Percentiles rank a stretch among this genome's conserved stretches.
Evolutionary conservation across 83 land plant species (phyloP).

Genomic region (Thuja plicata): DNA sequence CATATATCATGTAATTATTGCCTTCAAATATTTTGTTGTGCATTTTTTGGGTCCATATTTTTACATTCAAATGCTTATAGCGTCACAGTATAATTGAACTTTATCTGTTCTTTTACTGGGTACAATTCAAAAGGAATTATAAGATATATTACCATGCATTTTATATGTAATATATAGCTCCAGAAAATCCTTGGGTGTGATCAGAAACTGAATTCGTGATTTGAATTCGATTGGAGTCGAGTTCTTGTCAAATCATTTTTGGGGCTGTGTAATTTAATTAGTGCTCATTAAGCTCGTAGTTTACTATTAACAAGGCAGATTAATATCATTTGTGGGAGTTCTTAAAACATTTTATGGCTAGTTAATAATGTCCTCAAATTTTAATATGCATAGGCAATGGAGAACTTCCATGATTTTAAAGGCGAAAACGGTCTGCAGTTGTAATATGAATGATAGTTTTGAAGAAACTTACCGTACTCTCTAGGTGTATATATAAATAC

Average conservation of each 20-base stretch:
- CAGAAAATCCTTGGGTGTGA: background rate
- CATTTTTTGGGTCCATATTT: background rate
- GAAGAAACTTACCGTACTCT: background rate
- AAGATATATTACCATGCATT: background rate
- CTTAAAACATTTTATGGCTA: background rate
- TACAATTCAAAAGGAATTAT: no score
- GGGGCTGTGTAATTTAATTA: no score
- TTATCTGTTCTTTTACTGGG: background rate
- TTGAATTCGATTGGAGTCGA: background rate
- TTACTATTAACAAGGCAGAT: background rate
- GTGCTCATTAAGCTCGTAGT: background rate
- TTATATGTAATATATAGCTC: background rate
- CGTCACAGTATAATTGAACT: background rate
- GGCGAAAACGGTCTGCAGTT: background rate
- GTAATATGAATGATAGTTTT: background rate
- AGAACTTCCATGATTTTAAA: background rate
- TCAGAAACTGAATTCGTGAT: background rate
- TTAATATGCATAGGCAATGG: background rate
- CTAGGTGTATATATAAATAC: no score
- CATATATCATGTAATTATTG: slow-evolving; percentile 10
- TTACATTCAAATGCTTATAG: background rate
- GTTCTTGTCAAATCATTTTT: background rate
- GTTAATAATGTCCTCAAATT: background rate
- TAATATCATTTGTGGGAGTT: background rate
- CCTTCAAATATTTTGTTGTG: background rate